Conservation (phyloP, 2,329 filamentous ascomycete species). For the Lachnellula occidentalis region DNA sequence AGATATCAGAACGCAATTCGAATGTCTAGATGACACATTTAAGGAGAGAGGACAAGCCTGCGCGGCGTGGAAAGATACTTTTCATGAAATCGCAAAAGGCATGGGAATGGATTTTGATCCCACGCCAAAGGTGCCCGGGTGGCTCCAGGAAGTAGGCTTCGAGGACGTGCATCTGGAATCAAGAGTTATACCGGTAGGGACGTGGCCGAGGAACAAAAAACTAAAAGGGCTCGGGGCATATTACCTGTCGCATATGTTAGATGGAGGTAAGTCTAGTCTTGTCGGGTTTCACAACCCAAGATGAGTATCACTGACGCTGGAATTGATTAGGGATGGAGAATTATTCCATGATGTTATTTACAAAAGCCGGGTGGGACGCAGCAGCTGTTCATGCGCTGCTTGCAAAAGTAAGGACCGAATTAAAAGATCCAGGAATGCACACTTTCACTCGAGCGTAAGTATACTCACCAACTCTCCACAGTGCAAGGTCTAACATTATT, state of each 20-base stretch:
- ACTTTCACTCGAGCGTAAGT: conserved; percentile 16
- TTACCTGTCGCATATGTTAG: conserved; percentile 18
- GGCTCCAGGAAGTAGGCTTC: conserved; percentile 35
- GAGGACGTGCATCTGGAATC: conserved; percentile 31
- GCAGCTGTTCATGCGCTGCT: conserved; percentile 17
- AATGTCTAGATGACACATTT: conserved; percentile 17
- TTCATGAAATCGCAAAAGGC: conserved; percentile 9
- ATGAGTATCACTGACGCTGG: not conserved
- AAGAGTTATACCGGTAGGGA: conserved; percentile 21
- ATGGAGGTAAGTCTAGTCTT: conserved; percentile 1
- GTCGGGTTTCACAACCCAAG: not conserved
- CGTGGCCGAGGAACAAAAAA: conserved; percentile 30
- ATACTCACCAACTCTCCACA: not conserved
- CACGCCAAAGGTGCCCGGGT: conserved; percentile 19
- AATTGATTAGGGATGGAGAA: conserved; percentile 14
- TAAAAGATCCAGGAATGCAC: conserved; percentile 18
- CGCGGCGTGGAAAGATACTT: conserved; percentile 10
- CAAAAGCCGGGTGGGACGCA: conserved; percentile 17
- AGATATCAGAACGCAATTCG: conserved; percentile 13
- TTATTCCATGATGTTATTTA: conserved; percentile 18
- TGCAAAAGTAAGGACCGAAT: conserved; percentile 14
- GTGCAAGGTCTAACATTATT: no score
- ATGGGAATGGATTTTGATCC: conserved; percentile 16
- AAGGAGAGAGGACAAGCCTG: conserved; percentile 6
- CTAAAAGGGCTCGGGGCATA: conserved; percentile 28